Evolutionary conservation across 2,329 filamentous ascomycete species (phyloP).

Genomic region (Paraphaeosphaeria sporulosa): DNA sequence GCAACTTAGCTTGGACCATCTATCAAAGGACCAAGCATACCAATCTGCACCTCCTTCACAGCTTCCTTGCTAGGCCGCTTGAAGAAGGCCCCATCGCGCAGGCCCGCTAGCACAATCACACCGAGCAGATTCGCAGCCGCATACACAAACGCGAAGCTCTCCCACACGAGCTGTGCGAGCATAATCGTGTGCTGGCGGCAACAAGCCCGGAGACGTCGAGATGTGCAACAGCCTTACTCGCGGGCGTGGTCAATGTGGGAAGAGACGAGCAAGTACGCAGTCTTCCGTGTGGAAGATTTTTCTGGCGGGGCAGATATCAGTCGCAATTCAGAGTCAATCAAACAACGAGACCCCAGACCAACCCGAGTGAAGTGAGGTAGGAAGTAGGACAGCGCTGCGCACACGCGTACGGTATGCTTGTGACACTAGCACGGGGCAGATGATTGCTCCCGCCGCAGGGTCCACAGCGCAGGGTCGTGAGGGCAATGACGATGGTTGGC

Average conservation of each 20-base stretch:
- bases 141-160: slow-evolving; percentile 39
- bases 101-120: slow-evolving; percentile 29
- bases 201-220: not conserved
- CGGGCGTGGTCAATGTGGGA: not conserved
- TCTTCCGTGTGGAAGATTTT: not conserved
- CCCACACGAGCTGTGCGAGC: slow-evolving; percentile 33
- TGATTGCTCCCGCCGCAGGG: slow-evolving; percentile 14
- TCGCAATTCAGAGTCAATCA: not conserved
- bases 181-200: slow-evolving; percentile 8
- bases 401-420: not conserved
- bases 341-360: not conserved
- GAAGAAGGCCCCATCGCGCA: slow-evolving; percentile 39
- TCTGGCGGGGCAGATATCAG: not conserved
- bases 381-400: not conserved
- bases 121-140: slow-evolving; percentile 37
- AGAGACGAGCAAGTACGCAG: not conserved
- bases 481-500: slow-evolving; percentile 18
- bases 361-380: not conserved
- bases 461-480: slow-evolving; percentile 10
- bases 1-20: slow-evolving; percentile 8
- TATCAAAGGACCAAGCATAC: slow-evolving; percentile 21
- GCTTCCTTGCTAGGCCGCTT: slow-evolving; percentile 36
- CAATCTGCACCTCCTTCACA: slow-evolving; percentile 35
- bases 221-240: not conserved
- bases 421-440: slow-evolving; percentile 8